Evolutionary conservation across 148 eudicot species (phyloP).

Genomic region (Camellia lanceoleosa): DNA sequence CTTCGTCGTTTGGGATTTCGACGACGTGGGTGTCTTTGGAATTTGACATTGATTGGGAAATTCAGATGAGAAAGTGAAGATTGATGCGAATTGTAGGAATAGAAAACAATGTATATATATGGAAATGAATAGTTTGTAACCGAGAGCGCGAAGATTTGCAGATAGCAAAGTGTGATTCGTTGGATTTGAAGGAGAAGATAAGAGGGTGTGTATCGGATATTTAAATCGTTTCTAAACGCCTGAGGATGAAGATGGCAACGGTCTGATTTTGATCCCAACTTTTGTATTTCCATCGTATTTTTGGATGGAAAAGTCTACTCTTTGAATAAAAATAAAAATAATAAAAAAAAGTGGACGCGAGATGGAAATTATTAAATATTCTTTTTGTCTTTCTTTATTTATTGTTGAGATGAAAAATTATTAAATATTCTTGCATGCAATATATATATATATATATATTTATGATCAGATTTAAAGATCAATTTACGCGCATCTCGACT

Average conservation of each 20-base stretch:
- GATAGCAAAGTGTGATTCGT: background rate
- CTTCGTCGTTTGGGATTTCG: conserved; percentile 58
- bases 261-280: conserved; percentile 12
- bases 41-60: conserved; percentile 37
- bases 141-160: background rate
- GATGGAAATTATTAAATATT: no score
- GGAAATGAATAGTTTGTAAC: background rate
- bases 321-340: no score
- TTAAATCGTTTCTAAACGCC: background rate
- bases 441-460: no score
- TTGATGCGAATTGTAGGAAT: background rate
- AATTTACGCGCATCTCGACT: no score
- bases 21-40: conserved; percentile 52
- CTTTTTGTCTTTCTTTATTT: no score
- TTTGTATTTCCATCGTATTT: background rate
- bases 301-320: background rate
- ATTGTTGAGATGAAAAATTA: no score
- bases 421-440: no score
- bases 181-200: background rate
- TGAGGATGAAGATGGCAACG: background rate
- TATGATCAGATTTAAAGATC: no score
- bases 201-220: background rate
- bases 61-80: no score
- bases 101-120: background rate
- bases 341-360: no score